Percentiles rank a stretch among this genome's conserved stretches.
These are phyloP conservation scores for Euryodendron excelsum DNA, from an alignment of 148 eudicot genomes.

Conservation along the genomic window DNA sequence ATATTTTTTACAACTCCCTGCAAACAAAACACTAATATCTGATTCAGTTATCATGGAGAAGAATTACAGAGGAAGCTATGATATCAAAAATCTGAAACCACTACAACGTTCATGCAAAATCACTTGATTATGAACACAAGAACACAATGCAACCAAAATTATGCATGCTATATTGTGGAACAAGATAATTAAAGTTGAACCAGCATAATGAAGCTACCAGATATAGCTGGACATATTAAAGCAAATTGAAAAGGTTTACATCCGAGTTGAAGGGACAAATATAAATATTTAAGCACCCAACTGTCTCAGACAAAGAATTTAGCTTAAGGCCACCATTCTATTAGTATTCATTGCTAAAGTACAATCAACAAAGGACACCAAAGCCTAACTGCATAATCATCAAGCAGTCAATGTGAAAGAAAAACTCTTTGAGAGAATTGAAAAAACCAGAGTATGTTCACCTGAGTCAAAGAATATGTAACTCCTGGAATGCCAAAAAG, in stretches of 20 bases:
- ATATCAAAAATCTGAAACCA: neutral
- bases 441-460: constrained; percentile 14
- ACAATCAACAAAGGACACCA: neutral
- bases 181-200: neutral
- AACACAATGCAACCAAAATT: neutral
- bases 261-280: neutral
- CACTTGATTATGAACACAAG: neutral
- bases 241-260: neutral
- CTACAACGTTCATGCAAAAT: neutral
- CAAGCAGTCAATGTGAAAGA: neutral
- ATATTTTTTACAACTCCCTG: constrained; percentile 99
- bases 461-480: constrained; percentile 93
- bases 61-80: neutral
- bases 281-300: neutral
- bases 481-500: constrained; percentile 97
- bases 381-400: neutral
- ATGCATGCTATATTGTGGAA: neutral
- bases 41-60: neutral
- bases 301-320: neutral
- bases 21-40: constrained; percentile 15
- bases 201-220: neutral
- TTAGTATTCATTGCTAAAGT: neutral
- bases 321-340: neutral
- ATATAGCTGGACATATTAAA: neutral
- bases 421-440: neutral